Evolutionary conservation across 768 basidiomycete genomes (phyloP).

Genomic region (Boletus sensibilis): DNA sequence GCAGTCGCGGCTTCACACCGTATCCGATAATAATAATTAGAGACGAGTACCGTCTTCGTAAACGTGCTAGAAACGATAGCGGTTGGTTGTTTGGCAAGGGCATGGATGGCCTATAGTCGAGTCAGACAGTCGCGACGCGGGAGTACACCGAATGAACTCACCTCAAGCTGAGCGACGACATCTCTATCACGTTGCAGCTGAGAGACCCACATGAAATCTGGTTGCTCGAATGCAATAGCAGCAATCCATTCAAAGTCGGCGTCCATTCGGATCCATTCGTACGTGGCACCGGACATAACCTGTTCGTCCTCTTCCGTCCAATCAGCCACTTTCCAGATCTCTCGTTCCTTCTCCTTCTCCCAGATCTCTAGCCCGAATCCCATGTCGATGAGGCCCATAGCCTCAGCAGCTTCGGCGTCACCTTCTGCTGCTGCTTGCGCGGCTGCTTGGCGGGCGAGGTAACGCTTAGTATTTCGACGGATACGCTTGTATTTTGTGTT

Average conservation of each 20-base stretch:
- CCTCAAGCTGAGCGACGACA: constrained; percentile 96
- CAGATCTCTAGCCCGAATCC: constrained; percentile 91
- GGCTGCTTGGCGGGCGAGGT: constrained; percentile 87
- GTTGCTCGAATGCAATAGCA: constrained; percentile 88
- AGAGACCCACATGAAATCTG: constrained; percentile 98
- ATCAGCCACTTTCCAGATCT: constrained; percentile 95
- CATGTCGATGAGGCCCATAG: constrained; percentile 92
- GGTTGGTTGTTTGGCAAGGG: constrained; percentile 76
- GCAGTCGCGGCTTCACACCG: constrained; percentile 92
- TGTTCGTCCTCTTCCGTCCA: constrained; percentile 98
- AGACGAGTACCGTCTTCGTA: constrained; percentile 90
- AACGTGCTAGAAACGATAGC: constrained; percentile 87
- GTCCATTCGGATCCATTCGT: constrained; percentile 99
- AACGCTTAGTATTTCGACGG: constrained; percentile 94
- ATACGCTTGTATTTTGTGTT: constrained; percentile 98
- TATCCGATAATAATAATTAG: constrained; percentile 94
- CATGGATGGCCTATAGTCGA: constrained; percentile 79
- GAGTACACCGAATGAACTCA: constrained; percentile 36
- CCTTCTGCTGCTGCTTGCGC: constrained; percentile 92
- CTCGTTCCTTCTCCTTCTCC: constrained; percentile 92
- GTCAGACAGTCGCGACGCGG: constrained; percentile 7
- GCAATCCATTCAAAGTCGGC: constrained; percentile 99
- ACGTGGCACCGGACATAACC: constrained; percentile 91
- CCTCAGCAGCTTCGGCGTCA: constrained; percentile 88
- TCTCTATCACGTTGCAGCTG: constrained; percentile 95